Percentiles rank a stretch among this genome's conserved stretches.
These are phyloP conservation scores for Colletotrichum sp. DNA, from an alignment of 2,329 filamentous ascomycete species.

Conservation along the genomic window DNA sequence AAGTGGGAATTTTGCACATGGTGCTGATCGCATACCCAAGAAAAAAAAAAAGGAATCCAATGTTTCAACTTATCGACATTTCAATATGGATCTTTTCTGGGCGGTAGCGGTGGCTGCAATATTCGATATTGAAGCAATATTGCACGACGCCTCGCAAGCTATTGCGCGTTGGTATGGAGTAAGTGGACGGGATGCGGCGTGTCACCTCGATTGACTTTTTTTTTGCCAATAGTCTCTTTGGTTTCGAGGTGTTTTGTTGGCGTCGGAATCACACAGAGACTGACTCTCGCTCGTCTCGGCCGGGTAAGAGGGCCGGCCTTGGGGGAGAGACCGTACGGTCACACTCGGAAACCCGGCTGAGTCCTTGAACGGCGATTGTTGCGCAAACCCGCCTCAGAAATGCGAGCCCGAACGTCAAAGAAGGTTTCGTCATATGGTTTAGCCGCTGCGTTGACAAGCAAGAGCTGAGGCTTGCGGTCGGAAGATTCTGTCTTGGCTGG, in stretches of 20 bases:
- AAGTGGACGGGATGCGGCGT: neutral
- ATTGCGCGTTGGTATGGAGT: neutral
- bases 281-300: neutral
- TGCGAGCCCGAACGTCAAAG: neutral
- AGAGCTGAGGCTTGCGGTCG: neutral
- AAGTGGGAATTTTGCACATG: neutral
- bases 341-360: neutral
- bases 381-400: neutral
- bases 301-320: neutral
- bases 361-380: neutral
- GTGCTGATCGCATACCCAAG: neutral
- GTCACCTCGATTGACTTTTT: neutral
- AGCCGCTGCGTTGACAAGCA: neutral
- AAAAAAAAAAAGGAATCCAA: neutral
- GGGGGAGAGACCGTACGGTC: neutral
- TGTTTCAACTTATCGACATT: neutral
- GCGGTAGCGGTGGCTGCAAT: neutral
- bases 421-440: neutral
- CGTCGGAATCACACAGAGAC: neutral
- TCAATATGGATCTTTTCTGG: neutral
- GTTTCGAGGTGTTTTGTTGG: neutral
- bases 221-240: neutral
- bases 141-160: neutral
- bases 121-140: neutral
- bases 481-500: neutral